Percentiles rank a stretch among this genome's conserved stretches.
Conservation (phyloP, 805 yeast species). For the Candida adriatica region DNA sequence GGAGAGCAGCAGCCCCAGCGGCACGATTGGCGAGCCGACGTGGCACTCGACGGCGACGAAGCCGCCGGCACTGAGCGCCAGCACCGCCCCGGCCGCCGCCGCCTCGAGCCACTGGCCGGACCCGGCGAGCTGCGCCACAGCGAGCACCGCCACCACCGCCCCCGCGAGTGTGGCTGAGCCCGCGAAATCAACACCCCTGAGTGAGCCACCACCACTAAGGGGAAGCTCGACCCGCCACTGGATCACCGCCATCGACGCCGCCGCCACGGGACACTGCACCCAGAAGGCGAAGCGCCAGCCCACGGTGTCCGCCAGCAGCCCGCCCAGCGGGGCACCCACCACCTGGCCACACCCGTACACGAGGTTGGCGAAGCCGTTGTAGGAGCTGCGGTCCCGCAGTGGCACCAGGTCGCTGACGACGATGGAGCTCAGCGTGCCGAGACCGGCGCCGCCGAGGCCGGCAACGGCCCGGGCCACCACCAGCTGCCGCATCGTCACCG, state of each 20-base stretch:
- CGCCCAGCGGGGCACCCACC: constrained; percentile 34
- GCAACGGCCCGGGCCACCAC: constrained; percentile 31
- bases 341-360: constrained; percentile 31
- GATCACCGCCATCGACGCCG: constrained; percentile 25
- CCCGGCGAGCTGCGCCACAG: constrained; percentile 3
- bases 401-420: constrained; percentile 33
- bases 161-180: constrained; percentile 3
- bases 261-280: constrained; percentile 29
- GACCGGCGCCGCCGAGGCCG: constrained; percentile 38
- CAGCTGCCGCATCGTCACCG: constrained; percentile 24
- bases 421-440: constrained; percentile 32
- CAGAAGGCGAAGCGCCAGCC: constrained; percentile 38
- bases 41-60: constrained; percentile 5
- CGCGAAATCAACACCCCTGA: constrained; percentile 27
- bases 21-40: constrained; percentile 5
- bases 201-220: constrained; percentile 9
- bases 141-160: constrained; percentile 3
- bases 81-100: no score
- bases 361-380: constrained; percentile 34
- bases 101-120: constrained; percentile 1
- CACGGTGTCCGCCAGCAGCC: constrained; percentile 25
- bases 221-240: constrained; percentile 22
- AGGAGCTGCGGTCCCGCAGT: constrained; percentile 30
- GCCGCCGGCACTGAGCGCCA: no score
- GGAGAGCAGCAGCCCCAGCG: constrained; percentile 2